Evolutionary conservation across 148 eudicot genomes (phyloP), one percentile per base, ranked within the genome.

Genomic region (Cornus suecica): DNA sequence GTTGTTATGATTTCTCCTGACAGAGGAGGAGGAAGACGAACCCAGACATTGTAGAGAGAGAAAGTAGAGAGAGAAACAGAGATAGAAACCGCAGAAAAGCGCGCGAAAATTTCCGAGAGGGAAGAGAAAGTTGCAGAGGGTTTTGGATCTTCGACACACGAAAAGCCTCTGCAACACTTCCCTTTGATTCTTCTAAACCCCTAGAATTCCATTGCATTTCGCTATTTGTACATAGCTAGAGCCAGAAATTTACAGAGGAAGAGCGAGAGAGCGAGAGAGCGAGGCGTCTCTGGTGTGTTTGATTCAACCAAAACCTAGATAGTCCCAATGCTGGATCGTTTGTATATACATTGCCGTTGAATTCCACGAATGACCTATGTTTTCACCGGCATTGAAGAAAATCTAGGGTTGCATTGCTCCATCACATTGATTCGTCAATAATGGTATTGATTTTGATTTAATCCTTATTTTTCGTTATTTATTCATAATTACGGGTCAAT

Each of bases 401-500:
- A 69, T 52, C 54, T 68, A 76, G 72, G 72, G 78, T 76, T 58
- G 51, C 32, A 26, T 64, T 29, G 54, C 45, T 15, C 8, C 11
- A 48, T 26, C 68, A 27, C 20, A 22, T 32, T 52, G 26, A 4
- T 42, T 74, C 48, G 8, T 31, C 2, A 18, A 45, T 68, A 51
- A 66, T 75, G 77, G 77, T 66, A 66, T 25, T 69, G 14, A 58
- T 30, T 42, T 32, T 72, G 23, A 25, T 65, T 63, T 37, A 48
- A 15, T 14, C n/a, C 23, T 32, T 14, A 29, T 54, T 51, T 27
- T 68, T 18, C n/a, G 9, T 34, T 30, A 23, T 31, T 7, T 30
- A 3, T 66, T 24, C 42, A 16, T 30, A 31, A 66, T 30, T 20
- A 20, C 5, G 9, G n/a, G 62, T 7, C 25, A 18, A 20, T 66